Conservation (phyloP, 768 basidiomycete genomes). For the Collybia mongolica region DNA sequence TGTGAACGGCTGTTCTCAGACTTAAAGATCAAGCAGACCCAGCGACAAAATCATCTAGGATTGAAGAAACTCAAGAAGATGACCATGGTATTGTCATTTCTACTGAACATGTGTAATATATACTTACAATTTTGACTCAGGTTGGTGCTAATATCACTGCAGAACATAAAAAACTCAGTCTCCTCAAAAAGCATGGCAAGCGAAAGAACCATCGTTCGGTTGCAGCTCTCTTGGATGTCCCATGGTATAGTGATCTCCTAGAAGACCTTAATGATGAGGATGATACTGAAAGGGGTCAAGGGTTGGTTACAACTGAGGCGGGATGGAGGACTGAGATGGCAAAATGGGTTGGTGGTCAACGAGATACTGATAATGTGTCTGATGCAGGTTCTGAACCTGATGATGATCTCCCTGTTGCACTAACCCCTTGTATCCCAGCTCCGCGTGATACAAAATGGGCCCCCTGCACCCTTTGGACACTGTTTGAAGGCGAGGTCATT, state of each 20-base stretch:
- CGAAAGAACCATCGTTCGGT: not conserved
- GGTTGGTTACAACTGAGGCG: not conserved
- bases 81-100: not conserved
- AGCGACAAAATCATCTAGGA: not conserved
- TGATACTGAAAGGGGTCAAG: not conserved
- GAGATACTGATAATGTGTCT: too few relatives aligned
- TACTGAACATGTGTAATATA: too few relatives aligned
- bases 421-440: too few relatives aligned
- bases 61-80: conserved; percentile 3
- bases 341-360: not conserved
- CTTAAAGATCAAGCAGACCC: conserved; percentile 1
- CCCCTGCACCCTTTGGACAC: not conserved
- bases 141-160: not conserved
- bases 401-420: too few relatives aligned
- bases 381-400: too few relatives aligned
- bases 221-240: not conserved
- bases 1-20: conserved; percentile 1
- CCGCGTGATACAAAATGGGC: not conserved
- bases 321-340: conserved; percentile 2
- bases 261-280: conserved; percentile 1
- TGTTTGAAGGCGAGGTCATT: not conserved
- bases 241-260: not conserved
- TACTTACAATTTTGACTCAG: not conserved
- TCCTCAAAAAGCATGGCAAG: not conserved
- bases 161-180: not conserved